These are phyloP conservation scores for Obba rivulosa DNA, from an alignment of 768 basidiomycete genomes.

Conservation along the genomic window DNA sequence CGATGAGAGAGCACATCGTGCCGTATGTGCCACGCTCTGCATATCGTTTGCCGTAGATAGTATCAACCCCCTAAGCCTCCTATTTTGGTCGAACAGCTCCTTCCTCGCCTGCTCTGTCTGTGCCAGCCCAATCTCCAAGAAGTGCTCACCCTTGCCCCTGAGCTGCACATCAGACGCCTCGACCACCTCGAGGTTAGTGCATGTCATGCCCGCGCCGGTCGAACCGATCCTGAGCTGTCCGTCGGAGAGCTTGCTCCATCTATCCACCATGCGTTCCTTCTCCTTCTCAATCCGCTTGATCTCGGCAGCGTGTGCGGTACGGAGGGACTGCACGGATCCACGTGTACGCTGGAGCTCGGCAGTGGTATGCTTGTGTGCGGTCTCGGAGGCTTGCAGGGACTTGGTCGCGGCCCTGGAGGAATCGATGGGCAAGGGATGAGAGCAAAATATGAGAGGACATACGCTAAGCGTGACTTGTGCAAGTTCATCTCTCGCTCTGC, in stretches of 20 bases:
- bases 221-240: conserved; percentile 54
- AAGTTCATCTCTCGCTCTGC: conserved; percentile 77
- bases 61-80: conserved; percentile 52
- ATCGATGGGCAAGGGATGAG: neutral
- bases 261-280: conserved; percentile 65
- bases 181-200: conserved; percentile 18
- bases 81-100: conserved; percentile 61
- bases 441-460: conserved; percentile 26
- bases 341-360: conserved; percentile 71
- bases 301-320: conserved; percentile 64
- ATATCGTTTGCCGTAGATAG: conserved; percentile 62
- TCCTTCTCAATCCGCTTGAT: conserved; percentile 81
- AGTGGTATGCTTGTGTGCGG: conserved; percentile 64
- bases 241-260: conserved; percentile 69
- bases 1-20: conserved; percentile 29
- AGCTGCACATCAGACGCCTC: conserved; percentile 33
- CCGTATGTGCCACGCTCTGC: conserved; percentile 48
- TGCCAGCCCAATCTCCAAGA: conserved; percentile 63
- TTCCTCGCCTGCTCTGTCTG: conserved; percentile 65
- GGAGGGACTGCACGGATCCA: conserved; percentile 59
- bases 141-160: conserved; percentile 45
- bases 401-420: conserved; percentile 41
- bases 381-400: conserved; percentile 52
- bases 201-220: conserved; percentile 37
- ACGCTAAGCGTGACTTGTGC: conserved; percentile 70